Base-by-base conservation (phyloP, 2,329 filamentous ascomycete genomes). In the Laburnicola sp. region DNA sequence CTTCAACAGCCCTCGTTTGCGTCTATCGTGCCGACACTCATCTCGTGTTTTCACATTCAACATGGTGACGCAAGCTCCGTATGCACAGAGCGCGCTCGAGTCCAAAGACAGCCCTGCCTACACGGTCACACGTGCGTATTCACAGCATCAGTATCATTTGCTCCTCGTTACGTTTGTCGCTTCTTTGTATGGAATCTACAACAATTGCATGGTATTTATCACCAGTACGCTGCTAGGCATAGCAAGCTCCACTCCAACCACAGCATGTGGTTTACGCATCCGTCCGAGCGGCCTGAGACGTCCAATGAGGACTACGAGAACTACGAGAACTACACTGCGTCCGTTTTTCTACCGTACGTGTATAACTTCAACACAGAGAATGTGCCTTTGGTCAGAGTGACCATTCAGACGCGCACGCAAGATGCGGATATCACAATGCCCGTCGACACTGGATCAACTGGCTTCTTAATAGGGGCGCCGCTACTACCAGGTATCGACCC, bases 371-470 rank as follows among this genome's bases (percentile, higher is more conserved):
- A 53, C 42, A 49, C 64, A 23, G 53, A 66, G 37, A 50, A 60
- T 46, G 56, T 64, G 0, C 65, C 68, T 1, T 57, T 65, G 26
- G 59, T 72, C 40, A 58, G 54, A 26, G 64, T 64, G 16, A 69
- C 62, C 4, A 58, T 72, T 38, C 50, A 63, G 9, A 7, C 34
- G 3, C 32, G 43, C 7, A 10, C 9, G 61, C 25, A 49, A 10
- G 41, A 60, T 30, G 59, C 61, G 40, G 51, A 63, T 0, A 62
- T 71, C 26, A 50, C 64, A 21, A 65, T 72, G 59, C 69, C 70
- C 0, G 55, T 72, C 10, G 69, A 72, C 41, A 72, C 67, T 1
- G 70, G 70, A 0, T 70, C 66, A 3, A 72, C 67, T n/a, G 66
- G 69, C 26, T 50, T 69, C 1, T 28, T 71, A 25, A 62, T 72